A percentile compares a stretch with the other conserved stretches of the same genome.
These are phyloP conservation scores for Fraxinus pennsylvanica DNA, from an alignment of 257 asterid species.

Conservation along the genomic window DNA sequence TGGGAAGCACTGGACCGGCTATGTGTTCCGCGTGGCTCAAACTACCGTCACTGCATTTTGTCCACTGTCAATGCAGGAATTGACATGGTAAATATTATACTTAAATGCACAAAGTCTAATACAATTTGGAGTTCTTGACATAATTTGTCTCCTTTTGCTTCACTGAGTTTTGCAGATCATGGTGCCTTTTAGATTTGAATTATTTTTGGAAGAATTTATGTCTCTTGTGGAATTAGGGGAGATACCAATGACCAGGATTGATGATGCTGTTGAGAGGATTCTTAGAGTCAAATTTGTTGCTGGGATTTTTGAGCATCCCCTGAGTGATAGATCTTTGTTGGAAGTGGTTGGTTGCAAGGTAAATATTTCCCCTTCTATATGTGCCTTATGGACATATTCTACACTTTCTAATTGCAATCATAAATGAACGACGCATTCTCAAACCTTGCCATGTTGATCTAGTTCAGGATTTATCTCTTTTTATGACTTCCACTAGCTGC, in stretches of 20 bases:
- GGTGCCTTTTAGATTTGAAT: slow-evolving; percentile 89
- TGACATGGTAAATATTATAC: slow-evolving; percentile 62
- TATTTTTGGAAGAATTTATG: slow-evolving; percentile 71
- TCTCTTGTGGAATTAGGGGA: slow-evolving; percentile 81
- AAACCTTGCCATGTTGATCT: slow-evolving; percentile 15
- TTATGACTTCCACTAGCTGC: background rate
- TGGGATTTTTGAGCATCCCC: slow-evolving; percentile 79
- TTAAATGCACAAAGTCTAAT: slow-evolving; percentile 17
- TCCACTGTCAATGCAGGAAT: slow-evolving; percentile 67
- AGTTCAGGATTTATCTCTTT: slow-evolving; percentile 6
- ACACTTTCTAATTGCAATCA: slow-evolving; percentile 9
- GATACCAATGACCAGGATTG: slow-evolving; percentile 75
- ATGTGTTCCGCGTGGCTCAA: slow-evolving; percentile 57
- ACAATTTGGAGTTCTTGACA: slow-evolving; percentile 13
- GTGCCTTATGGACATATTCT: slow-evolving; percentile 8
- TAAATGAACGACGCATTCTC: slow-evolving; percentile 6
- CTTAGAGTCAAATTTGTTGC: slow-evolving; percentile 87
- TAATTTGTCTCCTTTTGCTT: slow-evolving; percentile 2
- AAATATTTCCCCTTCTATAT: slow-evolving; percentile 20
- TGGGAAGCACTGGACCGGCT: slow-evolving; percentile 78
- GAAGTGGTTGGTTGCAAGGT: slow-evolving; percentile 94
- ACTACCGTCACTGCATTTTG: slow-evolving; percentile 55
- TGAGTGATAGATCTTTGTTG: slow-evolving; percentile 74
- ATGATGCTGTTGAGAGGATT: slow-evolving; percentile 94
- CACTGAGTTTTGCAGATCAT: slow-evolving; percentile 66